Evolutionary conservation across 1,284 basidiomycete species (phyloP).

Genomic region (Ganoderma boninense): DNA sequence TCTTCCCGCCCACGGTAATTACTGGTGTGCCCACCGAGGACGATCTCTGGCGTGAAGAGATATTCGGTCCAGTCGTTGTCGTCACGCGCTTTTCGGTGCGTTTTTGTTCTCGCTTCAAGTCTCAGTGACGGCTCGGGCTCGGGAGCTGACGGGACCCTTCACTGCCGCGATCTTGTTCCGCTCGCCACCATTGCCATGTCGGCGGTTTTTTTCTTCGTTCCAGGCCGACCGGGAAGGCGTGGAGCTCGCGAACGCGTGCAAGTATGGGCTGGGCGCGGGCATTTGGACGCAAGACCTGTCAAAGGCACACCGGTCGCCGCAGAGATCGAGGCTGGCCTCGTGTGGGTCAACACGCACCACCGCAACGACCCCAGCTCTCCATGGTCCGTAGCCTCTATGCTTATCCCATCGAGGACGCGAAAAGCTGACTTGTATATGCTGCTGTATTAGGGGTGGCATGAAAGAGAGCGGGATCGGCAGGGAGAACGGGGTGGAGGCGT

Average conservation of each 20-base stretch:
- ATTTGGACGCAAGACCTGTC: constrained; percentile 82
- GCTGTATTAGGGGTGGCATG: constrained; percentile 75
- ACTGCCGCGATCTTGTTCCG: background rate
- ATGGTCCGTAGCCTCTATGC: constrained; percentile 61
- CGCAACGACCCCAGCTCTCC: constrained; percentile 88
- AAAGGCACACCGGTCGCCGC: constrained; percentile 75
- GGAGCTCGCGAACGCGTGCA: constrained; percentile 74
- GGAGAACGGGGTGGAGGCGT: constrained; percentile 84
- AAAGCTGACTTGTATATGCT: background rate
- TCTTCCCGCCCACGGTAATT: constrained; percentile 83
- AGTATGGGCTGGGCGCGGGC: constrained; percentile 83
- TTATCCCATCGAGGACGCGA: background rate
- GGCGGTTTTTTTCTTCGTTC: constrained; percentile 1
- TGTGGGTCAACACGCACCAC: constrained; percentile 89
- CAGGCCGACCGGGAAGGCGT: constrained; percentile 75
- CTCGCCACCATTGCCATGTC: background rate
- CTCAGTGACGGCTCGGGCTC: background rate
- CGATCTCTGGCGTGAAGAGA: constrained; percentile 81
- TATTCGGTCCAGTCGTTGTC: constrained; percentile 83
- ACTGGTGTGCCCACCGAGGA: constrained; percentile 62
- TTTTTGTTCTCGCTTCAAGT: constrained; percentile 11
- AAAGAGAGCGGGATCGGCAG: constrained; percentile 85
- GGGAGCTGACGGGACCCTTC: background rate
- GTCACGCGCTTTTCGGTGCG: constrained; percentile 70
- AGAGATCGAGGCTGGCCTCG: constrained; percentile 75